Base-by-base conservation (phyloP, 2,329 filamentous ascomycete genomes). In the Fusarium oxysporum region DNA sequence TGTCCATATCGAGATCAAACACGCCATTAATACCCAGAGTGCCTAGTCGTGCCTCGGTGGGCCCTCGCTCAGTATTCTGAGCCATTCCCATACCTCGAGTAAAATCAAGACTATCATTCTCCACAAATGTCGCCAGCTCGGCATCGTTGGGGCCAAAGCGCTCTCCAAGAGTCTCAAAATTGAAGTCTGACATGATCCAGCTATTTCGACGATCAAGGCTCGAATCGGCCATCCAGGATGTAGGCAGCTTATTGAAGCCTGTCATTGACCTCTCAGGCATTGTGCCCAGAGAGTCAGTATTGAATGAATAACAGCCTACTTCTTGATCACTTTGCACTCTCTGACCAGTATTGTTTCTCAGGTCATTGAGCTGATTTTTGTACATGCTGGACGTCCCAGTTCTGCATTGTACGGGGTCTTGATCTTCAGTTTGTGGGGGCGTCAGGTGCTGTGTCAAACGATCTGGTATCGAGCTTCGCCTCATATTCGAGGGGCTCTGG, bases 121-220 rank as follows among this genome's bases (percentile, higher is more conserved):
- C 56, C 23, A 45, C 5, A 1, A 60, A n/a, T 6, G 57, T n/a
- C 1, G 57, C 19, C 16, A 72, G 21, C 3, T 44, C 55, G 16
- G 40, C 30, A 2, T 38, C 25, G 13, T 68, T 63, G 9, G 64
- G 33, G 4, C 61, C 45, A 16, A 65, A 58, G 0, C 54, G 45
- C 23, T 71, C 70, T 2, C 62, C 70, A 3, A 69, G 33, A 3
- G 69, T 57, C 37, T 73, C 69, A 35, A 73, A 73, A 32, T 67
- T 65, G 17, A 73, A 70, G 48, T 73, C 71, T 11, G 70, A 61
- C 71, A 73, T 72, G 28, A 69, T 45, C 65, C 69, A 73, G 14
- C 51, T 57, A 25, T 55, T 56, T 17, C 33, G 55, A 60, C 35
- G 37, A 40, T 61, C 65, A 25, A 35, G 23, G 23, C 23, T 25